phyloP scores from a whole-genome alignment of 2,329 filamentous ascomycete species.

The Exserohilum rostratum region DNA sequence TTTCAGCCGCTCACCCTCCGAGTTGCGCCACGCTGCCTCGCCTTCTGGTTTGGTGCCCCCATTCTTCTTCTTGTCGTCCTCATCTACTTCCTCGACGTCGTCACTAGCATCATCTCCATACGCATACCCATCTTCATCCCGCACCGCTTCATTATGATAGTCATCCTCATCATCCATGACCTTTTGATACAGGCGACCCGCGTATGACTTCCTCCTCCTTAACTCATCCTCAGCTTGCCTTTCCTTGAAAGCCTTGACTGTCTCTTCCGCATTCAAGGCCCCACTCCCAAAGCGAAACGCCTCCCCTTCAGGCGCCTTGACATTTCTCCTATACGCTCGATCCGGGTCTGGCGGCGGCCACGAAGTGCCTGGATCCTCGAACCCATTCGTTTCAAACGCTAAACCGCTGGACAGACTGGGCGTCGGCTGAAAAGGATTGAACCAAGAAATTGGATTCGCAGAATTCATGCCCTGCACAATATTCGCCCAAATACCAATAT shows the following conservation, averaged over 20 bases:
- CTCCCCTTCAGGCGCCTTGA: constrained; percentile 21
- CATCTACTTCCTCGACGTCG: constrained; percentile 19
- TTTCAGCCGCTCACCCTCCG: constrained; percentile 73
- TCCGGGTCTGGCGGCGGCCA: constrained; percentile 61
- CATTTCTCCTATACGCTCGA: constrained; percentile 36
- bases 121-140: constrained; percentile 26
- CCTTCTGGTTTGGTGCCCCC: constrained; percentile 49
- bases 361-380: constrained; percentile 59
- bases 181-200: constrained; percentile 47
- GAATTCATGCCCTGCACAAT: constrained; percentile 78
- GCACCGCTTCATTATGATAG: constrained; percentile 1
- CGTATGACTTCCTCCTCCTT: constrained; percentile 50
- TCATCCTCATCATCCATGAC: constrained; percentile 5
- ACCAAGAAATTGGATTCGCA: constrained; percentile 66
- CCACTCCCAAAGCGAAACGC: constrained; percentile 50
- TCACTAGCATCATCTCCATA: constrained; percentile 30
- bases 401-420: constrained; percentile 59
- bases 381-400: constrained; percentile 74
- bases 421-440: constrained; percentile 68
- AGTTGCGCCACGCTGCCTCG: constrained; percentile 71
- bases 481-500: constrained; percentile 76
- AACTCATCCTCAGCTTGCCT: constrained; percentile 61
- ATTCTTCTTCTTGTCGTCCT: constrained; percentile 17
- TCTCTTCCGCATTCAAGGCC: constrained; percentile 48
- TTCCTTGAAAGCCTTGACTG: constrained; percentile 59